phyloP scores from a whole-genome alignment of 148 eudicot genomes.

The Pharnaceum exiguum region DNA sequence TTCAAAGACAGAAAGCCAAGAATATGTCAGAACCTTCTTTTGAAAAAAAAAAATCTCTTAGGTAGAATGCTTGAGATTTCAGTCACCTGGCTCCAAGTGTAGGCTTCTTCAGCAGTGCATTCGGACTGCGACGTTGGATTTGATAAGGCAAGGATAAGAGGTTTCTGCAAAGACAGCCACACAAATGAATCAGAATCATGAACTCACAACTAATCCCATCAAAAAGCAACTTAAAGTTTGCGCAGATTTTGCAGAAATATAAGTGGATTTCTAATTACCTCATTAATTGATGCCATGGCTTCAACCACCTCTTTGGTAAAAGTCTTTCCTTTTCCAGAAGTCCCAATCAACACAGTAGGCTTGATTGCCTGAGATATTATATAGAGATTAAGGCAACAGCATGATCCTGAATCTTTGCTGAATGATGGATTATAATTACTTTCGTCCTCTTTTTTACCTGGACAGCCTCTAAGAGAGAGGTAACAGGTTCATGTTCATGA shows the following conservation, averaged over 20 bases:
- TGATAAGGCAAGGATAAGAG: conserved; percentile 84
- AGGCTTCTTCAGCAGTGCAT: conserved; percentile 96
- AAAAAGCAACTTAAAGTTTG: background rate
- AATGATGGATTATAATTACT: conserved; percentile 2
- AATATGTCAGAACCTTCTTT: background rate
- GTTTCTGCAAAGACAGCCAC: conserved; percentile 58
- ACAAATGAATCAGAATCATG: background rate
- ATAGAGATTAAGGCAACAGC: background rate
- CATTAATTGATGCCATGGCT: conserved; percentile 67
- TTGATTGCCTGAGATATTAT: conserved; percentile 48
- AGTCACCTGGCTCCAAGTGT: conserved; percentile 79
- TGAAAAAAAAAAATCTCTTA: background rate
- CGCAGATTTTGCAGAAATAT: conserved; percentile 2
- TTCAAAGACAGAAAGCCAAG: background rate
- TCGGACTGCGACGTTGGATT: conserved; percentile 93
- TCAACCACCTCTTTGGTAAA: conserved; percentile 84
- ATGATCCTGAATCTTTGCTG: background rate
- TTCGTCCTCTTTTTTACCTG: conserved; percentile 40
- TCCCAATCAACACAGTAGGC: conserved; percentile 85
- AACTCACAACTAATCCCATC: background rate
- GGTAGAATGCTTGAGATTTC: background rate
- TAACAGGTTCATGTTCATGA: conserved; percentile 69
- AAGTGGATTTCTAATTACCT: conserved; percentile 40
- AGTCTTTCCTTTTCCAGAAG: conserved; percentile 81
- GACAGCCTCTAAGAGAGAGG: conserved; percentile 63